phyloP scores from a whole-genome alignment of 768 basidiomycete genomes.

The Paxillus rubicundulus region DNA sequence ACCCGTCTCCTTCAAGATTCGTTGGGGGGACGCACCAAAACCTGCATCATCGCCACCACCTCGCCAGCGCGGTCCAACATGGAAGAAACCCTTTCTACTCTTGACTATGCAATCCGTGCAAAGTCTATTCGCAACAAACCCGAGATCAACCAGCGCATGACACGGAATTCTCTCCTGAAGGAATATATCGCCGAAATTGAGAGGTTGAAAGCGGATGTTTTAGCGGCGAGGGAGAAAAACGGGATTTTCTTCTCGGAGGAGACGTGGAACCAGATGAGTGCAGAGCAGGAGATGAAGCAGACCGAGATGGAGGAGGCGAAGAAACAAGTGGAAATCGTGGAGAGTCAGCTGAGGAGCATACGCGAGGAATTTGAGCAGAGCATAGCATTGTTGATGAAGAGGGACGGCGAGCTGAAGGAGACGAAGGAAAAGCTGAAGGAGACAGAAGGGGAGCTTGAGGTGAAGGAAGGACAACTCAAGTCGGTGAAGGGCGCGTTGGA shows the following conservation, averaged over 20 bases:
- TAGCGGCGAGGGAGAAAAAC: constrained; percentile 93
- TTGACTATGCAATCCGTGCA: constrained; percentile 94
- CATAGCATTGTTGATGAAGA: constrained; percentile 68
- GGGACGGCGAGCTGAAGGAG: constrained; percentile 71
- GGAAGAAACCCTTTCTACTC: constrained; percentile 96
- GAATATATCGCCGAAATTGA: constrained; percentile 95
- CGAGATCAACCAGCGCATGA: constrained; percentile 93
- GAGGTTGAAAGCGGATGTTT: constrained; percentile 82
- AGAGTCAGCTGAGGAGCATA: constrained; percentile 73
- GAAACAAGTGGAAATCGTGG: constrained; percentile 79
- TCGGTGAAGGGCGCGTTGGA: constrained; percentile 60
- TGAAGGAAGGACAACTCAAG: constrained; percentile 57
- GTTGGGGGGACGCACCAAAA: constrained; percentile 95
- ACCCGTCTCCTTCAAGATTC: constrained; percentile 98
- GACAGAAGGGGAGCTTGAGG: constrained; percentile 50
- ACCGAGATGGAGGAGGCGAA: constrained; percentile 81
- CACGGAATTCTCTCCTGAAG: constrained; percentile 85
- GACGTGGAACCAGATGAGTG: constrained; percentile 78
- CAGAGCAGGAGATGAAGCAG: constrained; percentile 72
- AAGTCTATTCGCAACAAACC: constrained; percentile 95
- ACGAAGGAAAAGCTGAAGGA: constrained; percentile 55
- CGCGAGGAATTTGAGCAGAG: constrained; percentile 92
- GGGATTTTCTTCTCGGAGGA: constrained; percentile 94
- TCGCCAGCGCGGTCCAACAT: constrained; percentile 91
- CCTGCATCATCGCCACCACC: constrained; percentile 95